Conservation (phyloP, 2,329 filamentous ascomycete species). For the Paecilomyces fulvus region DNA sequence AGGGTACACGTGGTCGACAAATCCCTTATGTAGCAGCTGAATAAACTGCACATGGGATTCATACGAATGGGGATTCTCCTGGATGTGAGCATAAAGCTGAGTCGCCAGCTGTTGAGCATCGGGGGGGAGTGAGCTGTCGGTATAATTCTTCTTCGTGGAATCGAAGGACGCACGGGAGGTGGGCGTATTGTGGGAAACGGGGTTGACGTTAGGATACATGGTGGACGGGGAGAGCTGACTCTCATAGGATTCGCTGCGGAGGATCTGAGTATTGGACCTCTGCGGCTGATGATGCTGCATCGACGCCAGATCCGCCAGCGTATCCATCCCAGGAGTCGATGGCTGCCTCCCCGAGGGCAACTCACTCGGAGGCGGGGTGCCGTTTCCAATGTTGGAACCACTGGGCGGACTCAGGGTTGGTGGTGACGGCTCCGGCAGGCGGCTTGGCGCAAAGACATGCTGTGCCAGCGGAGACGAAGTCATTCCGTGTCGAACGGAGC, state of each 20-base stretch:
- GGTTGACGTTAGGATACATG: conserved; percentile 30
- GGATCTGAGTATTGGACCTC: conserved; percentile 29
- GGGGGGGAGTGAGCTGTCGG: conserved; percentile 32
- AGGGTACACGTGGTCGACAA: conserved; percentile 40
- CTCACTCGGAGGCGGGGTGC: conserved; percentile 27
- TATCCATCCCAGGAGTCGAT: conserved; percentile 41
- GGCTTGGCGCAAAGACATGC: conserved; percentile 32
- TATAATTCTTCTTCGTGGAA: conserved; percentile 31
- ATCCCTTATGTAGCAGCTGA: conserved; percentile 38
- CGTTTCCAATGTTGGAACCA: conserved; percentile 21
- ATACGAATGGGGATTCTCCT: conserved; percentile 39
- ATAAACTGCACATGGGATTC: conserved; percentile 40
- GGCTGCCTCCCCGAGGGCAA: conserved; percentile 29
- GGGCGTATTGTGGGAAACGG: conserved; percentile 28
- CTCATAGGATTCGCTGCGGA: conserved; percentile 33
- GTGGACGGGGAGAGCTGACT: conserved; percentile 36
- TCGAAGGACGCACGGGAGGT: conserved; percentile 36
- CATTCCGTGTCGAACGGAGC: conserved; percentile 24
- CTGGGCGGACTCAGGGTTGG: conserved; percentile 24
- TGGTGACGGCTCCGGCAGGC: conserved; percentile 29
- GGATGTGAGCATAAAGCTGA: conserved; percentile 33
- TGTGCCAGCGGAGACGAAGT: conserved; percentile 36
- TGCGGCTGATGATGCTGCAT: conserved; percentile 40
- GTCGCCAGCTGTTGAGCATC: conserved; percentile 34
- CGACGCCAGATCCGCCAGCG: conserved; percentile 39